These are phyloP conservation scores for Davidsoniella virescens DNA, from an alignment of 2,329 filamentous ascomycete species.

Conservation along the genomic window DNA sequence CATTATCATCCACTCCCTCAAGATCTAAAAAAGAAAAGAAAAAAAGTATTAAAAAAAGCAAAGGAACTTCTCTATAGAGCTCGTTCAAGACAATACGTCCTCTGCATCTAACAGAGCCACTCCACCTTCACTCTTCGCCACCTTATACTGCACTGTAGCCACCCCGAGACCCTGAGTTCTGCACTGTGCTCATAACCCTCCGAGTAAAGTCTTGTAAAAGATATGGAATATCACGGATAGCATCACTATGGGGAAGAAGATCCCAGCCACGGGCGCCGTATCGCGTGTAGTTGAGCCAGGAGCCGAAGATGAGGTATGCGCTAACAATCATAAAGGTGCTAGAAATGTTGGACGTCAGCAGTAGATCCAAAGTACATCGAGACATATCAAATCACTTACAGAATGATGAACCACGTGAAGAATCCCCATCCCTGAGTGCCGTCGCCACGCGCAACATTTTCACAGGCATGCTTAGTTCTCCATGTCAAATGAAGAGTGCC, in stretches of 20 bases:
- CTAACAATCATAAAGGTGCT: conserved; percentile 75
- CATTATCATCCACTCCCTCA: no score
- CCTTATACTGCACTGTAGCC: conserved; percentile 83
- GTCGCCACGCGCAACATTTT: conserved; percentile 33
- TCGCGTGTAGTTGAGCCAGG: conserved; percentile 97
- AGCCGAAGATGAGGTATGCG: conserved; percentile 90
- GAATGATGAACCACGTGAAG: conserved; percentile 91
- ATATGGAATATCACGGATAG: conserved; percentile 82
- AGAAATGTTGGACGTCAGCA: conserved; percentile 1
- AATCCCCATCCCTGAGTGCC: conserved; percentile 62
- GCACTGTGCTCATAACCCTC: conserved; percentile 65
- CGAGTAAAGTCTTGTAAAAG: conserved; percentile 77
- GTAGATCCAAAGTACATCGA: neutral
- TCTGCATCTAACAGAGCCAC: no score
- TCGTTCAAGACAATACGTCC: no score
- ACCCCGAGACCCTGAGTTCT: conserved; percentile 68
- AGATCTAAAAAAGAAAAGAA: no score
- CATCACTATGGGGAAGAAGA: conserved; percentile 79
- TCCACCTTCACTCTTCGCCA: neutral
- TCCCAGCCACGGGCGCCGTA: conserved; percentile 94
- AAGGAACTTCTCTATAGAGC: no score
- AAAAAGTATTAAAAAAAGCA: no score
- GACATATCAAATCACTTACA: conserved; percentile 41
- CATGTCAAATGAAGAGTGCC: conserved; percentile 63
- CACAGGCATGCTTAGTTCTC: conserved; percentile 78